Evolutionary conservation across 306 rosid species (phyloP).

Genomic region (Cercis canadensis): DNA sequence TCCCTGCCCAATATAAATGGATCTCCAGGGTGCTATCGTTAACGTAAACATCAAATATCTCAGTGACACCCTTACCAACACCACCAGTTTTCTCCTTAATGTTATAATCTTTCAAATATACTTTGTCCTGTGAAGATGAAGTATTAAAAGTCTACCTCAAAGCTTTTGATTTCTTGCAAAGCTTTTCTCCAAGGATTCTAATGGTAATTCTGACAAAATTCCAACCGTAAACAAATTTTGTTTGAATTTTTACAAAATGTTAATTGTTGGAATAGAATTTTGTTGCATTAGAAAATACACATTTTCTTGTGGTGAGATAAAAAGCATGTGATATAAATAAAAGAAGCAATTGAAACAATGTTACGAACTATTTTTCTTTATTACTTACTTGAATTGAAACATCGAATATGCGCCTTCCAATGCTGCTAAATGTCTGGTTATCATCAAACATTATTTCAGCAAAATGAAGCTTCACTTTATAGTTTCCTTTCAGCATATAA

Average conservation of each 20-base stretch:
- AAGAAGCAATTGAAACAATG: slow-evolving; percentile 6
- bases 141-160: too few species aligned
- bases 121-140: slow-evolving; percentile 50
- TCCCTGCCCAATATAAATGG: slow-evolving; percentile 78
- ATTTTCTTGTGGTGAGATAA: too few species aligned
- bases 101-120: slow-evolving; percentile 59
- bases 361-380: background rate
- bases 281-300: too few species aligned
- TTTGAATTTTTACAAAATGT: too few species aligned
- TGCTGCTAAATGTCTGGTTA: slow-evolving; percentile 46
- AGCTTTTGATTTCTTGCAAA: background rate
- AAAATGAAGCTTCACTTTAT: slow-evolving; percentile 76
- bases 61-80: slow-evolving; percentile 50
- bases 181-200: too few species aligned
- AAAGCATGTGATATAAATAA: background rate
- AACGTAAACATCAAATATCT: slow-evolving; percentile 52
- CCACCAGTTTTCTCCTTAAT: slow-evolving; percentile 67
- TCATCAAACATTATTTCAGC: slow-evolving; percentile 66
- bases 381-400: slow-evolving; percentile 82
- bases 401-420: slow-evolving; percentile 73
- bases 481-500: slow-evolving; percentile 68
- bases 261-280: too few species aligned
- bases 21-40: slow-evolving; percentile 66
- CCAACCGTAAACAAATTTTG: too few species aligned
- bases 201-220: too few species aligned